Percentiles rank a stretch among this genome's conserved stretches.
Conservation (phyloP, 2,329 filamentous ascomycete species). For the Blumeria hordei region DNA sequence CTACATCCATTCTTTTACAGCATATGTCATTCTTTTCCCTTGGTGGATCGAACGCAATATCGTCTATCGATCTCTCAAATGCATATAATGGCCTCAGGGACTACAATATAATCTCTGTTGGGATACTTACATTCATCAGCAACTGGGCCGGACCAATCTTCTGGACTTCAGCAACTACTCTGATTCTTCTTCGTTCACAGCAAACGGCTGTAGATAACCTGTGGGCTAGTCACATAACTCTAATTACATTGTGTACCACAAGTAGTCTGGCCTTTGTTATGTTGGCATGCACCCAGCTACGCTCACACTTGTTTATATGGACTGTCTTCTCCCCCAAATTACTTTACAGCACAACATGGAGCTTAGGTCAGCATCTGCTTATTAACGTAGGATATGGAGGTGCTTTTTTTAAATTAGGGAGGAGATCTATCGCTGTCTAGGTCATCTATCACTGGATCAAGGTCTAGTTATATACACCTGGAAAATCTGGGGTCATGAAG, state of each 20-base stretch:
- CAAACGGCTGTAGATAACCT: constrained; percentile 5
- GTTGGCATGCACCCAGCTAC: constrained; percentile 60
- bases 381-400: constrained; percentile 43
- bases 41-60: constrained; percentile 83
- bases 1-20: constrained; percentile 52
- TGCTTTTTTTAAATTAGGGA: not conserved
- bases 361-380: constrained; percentile 51
- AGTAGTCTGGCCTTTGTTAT: constrained; percentile 50
- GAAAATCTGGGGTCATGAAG: no score
- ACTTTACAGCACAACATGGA: constrained; percentile 79
- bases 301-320: constrained; percentile 93
- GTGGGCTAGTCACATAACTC: constrained; percentile 26
- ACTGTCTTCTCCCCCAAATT: constrained; percentile 97
- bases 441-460: no score
- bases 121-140: constrained; percentile 56
- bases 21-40: constrained; percentile 72
- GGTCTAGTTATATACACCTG: no score
- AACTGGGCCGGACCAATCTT: constrained; percentile 87
- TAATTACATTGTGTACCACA: constrained; percentile 48
- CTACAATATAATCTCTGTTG: constrained; percentile 65
- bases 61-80: constrained; percentile 79
- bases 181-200: constrained; percentile 26
- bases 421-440: not conserved
- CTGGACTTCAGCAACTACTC: constrained; percentile 47
- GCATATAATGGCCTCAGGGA: constrained; percentile 77